Percentiles rank a stretch among this genome's conserved stretches.
Conservation (phyloP, 2,329 filamentous ascomycete genomes). For the Colletotrichum sansevieriae region DNA sequence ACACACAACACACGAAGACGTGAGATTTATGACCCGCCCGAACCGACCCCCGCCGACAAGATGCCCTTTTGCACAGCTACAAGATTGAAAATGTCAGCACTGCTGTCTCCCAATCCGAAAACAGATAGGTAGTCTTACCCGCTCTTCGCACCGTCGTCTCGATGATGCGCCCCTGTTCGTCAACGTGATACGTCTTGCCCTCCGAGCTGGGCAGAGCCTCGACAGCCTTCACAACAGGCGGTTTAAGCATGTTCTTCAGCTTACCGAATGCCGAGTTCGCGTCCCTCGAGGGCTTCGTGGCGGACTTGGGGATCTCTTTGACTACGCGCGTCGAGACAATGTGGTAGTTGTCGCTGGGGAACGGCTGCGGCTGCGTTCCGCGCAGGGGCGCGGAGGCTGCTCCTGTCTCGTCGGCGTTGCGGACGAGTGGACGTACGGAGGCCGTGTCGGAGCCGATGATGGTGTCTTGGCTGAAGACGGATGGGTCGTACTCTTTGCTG, state of each 20-base stretch:
- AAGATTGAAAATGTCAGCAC: background rate
- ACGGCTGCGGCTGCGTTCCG: constrained; percentile 24
- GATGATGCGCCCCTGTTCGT: constrained; percentile 38
- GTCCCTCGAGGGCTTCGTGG: constrained; percentile 23
- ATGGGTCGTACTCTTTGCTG: background rate
- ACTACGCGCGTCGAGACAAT: constrained; percentile 31
- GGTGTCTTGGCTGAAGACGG: constrained; percentile 35
- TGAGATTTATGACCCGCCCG: background rate
- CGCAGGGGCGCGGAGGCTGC: constrained; percentile 4
- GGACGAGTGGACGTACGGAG: constrained; percentile 20
- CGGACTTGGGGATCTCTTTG: constrained; percentile 34
- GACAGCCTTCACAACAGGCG: constrained; percentile 35
- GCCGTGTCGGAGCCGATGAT: constrained; percentile 30
- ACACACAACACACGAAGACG: background rate
- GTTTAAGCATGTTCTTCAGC: constrained; percentile 37
- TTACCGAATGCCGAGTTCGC: constrained; percentile 25
- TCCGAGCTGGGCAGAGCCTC: constrained; percentile 35
- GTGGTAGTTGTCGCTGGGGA: constrained; percentile 32
- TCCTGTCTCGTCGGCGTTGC: constrained; percentile 1
- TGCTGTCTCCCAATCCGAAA: background rate
- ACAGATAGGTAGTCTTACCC: background rate
- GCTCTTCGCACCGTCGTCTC: constrained; percentile 36
- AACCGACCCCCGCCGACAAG: constrained; percentile 7
- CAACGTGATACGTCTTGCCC: constrained; percentile 40
- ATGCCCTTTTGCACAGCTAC: constrained; percentile 18